phyloP scores from a whole-genome alignment of 495 filamentous ascomycete species.

The Penicillium daleae region DNA sequence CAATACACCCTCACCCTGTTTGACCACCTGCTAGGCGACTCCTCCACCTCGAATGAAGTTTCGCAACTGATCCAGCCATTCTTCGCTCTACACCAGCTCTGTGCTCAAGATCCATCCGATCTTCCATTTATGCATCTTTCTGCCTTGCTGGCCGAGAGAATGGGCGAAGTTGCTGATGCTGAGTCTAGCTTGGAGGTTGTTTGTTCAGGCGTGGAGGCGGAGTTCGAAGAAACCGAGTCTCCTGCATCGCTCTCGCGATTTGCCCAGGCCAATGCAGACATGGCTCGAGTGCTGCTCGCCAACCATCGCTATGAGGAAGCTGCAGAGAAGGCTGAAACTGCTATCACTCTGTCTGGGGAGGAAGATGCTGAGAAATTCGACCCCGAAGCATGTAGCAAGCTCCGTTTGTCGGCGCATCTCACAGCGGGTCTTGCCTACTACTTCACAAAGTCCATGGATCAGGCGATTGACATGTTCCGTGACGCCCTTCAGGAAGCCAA shows the following conservation, averaged over 20 bases:
- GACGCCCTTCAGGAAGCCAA: constrained; percentile 78
- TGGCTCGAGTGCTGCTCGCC: constrained; percentile 78
- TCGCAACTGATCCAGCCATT: constrained; percentile 71
- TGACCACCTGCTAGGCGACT: constrained; percentile 66
- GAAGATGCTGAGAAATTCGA: constrained; percentile 59
- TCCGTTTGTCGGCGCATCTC: constrained; percentile 81
- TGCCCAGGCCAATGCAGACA: constrained; percentile 84
- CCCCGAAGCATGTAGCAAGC: constrained; percentile 59
- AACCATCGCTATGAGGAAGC: constrained; percentile 64
- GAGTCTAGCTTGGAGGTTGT: constrained; percentile 64
- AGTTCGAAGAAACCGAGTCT: constrained; percentile 84
- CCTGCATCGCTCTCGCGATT: constrained; percentile 70
- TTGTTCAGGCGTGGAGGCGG: constrained; percentile 70
- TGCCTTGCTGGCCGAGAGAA: constrained; percentile 79
- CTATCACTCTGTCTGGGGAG: constrained; percentile 68
- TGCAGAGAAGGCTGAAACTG: constrained; percentile 70
- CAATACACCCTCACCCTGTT: constrained; percentile 80
- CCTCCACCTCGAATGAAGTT: constrained; percentile 61
- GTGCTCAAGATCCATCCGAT: constrained; percentile 65
- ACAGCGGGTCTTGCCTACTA: constrained; percentile 84
- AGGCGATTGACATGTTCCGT: constrained; percentile 78
- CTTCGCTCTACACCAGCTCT: constrained; percentile 84
- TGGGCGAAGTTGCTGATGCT: constrained; percentile 67
- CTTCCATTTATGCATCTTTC: constrained; percentile 75
- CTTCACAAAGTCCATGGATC: constrained; percentile 62